Percentiles rank a stretch among this genome's conserved stretches.
These are phyloP conservation scores for Thalassiosira allenii DNA, from an alignment of 352 stramenopile species.

Conservation along the genomic window DNA sequence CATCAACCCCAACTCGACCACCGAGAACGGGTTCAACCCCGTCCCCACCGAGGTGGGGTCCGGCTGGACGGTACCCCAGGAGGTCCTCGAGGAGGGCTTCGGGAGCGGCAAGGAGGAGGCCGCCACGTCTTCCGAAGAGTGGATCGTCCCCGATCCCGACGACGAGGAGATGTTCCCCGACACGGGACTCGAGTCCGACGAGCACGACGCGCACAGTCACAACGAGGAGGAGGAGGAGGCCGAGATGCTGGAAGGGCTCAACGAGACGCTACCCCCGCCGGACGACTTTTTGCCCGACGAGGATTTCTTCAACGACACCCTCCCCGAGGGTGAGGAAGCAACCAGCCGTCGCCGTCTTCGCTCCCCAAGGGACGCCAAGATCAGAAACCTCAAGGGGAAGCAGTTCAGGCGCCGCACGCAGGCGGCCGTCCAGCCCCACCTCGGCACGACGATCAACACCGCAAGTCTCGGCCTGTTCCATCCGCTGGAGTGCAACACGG, in stretches of 20 bases:
- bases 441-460: slow-evolving; percentile 2
- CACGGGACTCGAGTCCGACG: no score
- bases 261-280: no score
- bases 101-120: neutral
- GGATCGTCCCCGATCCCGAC: neutral
- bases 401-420: neutral
- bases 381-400: neutral
- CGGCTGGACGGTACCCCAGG: neutral
- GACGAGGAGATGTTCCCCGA: no score
- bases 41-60: neutral
- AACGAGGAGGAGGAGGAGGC: neutral
- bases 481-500: slow-evolving; percentile 38
- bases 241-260: no score
- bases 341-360: no score
- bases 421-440: no score
- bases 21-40: neutral
- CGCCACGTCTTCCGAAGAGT: neutral
- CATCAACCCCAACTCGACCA: neutral
- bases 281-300: no score
- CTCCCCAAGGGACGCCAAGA: no score
- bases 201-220: no score
- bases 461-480: slow-evolving; percentile 18
- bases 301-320: no score
- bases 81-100: neutral
- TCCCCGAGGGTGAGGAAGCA: no score